Conservation (phyloP, 2,329 filamentous ascomycete genomes). For the Graphiopsis chlorocephala region DNA sequence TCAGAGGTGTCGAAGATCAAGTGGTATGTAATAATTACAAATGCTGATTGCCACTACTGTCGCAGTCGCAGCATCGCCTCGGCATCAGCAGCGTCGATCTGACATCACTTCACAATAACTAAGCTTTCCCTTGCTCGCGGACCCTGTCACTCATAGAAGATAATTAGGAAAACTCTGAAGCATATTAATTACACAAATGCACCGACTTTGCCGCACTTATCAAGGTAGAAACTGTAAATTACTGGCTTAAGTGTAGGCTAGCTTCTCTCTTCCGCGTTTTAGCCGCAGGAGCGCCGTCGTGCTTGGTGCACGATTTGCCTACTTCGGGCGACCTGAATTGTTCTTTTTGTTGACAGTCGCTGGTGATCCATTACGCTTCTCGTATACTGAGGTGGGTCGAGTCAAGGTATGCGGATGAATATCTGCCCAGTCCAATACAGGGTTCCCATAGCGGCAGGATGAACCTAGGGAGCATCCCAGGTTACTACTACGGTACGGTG, state of each 20-base stretch:
- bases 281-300: not conserved
- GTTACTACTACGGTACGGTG: slow-evolving; percentile 45
- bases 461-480: slow-evolving; percentile 45
- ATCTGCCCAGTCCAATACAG: not conserved
- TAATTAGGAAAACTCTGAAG: not conserved
- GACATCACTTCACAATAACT: not conserved
- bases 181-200: too few relatives aligned
- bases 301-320: slow-evolving; percentile 6
- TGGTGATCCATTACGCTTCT: not conserved
- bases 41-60: not conserved
- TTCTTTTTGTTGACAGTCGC: not conserved
- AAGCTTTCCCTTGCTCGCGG: not conserved
- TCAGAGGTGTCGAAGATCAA: not conserved
- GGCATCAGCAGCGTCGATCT: slow-evolving; percentile 2
- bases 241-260: not conserved
- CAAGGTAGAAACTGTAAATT: not conserved
- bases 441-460: slow-evolving; percentile 27
- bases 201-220: not conserved
- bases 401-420: slow-evolving; percentile 1
- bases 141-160: not conserved
- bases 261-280: not conserved
- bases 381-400: not conserved
- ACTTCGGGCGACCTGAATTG: not conserved
- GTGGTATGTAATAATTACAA: not conserved
- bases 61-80: not conserved